A percentile compares a stretch with the other conserved stretches of the same genome.
Evolutionary conservation across 495 filamentous ascomycete genomes (phyloP).

Genomic region (Ascobolus immersus): DNA sequence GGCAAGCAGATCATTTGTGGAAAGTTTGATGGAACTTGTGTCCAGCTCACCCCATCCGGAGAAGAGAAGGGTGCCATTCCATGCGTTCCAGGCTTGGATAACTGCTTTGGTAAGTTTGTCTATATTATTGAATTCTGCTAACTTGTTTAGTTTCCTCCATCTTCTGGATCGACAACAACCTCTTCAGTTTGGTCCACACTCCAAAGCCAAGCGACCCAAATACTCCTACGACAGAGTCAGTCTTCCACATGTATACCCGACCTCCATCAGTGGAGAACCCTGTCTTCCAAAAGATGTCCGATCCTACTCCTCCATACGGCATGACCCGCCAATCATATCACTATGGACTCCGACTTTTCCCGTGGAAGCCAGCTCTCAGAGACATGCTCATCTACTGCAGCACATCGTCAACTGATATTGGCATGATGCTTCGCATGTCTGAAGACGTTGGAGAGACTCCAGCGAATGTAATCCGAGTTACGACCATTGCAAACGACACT

Average conservation of each 20-base stretch:
- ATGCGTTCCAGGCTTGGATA: conserved; percentile 39
- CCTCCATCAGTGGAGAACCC: conserved; percentile 24
- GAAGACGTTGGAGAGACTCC: conserved; percentile 32
- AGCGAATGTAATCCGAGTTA: conserved; percentile 42
- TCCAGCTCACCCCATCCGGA: conserved; percentile 64
- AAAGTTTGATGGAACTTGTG: conserved; percentile 50
- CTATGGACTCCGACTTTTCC: conserved; percentile 43
- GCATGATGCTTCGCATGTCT: conserved; percentile 47
- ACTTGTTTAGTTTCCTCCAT: conserved; percentile 50
- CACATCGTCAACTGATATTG: conserved; percentile 52
- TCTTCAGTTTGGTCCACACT: conserved; percentile 59
- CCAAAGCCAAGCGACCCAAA: conserved; percentile 31
- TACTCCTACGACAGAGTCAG: conserved; percentile 29
- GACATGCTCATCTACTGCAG: conserved; percentile 62
- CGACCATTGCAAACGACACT: conserved; percentile 48
- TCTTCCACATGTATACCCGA: conserved; percentile 54
- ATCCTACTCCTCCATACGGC: conserved; percentile 44
- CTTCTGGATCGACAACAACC: conserved; percentile 65
- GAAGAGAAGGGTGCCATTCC: conserved; percentile 51
- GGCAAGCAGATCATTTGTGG: conserved; percentile 88
- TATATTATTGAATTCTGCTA: conserved; percentile 6
- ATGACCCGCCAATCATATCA: conserved; percentile 47
- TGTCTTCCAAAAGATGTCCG: conserved; percentile 43
- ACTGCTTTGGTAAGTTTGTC: conserved; percentile 37
- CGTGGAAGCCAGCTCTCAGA: conserved; percentile 51